Conservation (phyloP, 331 rosid genomes). For the Pyrus hybrid region DNA sequence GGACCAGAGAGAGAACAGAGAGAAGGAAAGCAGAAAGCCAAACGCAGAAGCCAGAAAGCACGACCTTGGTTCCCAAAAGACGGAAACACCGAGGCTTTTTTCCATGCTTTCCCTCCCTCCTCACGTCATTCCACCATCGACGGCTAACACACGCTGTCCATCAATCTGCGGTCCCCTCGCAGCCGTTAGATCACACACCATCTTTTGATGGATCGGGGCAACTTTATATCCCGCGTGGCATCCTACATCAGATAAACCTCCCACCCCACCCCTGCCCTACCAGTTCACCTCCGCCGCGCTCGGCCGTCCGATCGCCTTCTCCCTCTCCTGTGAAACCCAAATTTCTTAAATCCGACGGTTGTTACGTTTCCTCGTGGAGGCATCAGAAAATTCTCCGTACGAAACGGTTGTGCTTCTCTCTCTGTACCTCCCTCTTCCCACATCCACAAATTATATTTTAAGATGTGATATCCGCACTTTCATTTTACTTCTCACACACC, state of each 20-base stretch:
- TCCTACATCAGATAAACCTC: slow-evolving; percentile 10
- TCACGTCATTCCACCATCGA: slow-evolving; percentile 17
- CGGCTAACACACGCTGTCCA: neutral
- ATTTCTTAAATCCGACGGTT: neutral
- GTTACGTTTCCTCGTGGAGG: neutral
- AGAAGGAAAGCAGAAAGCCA: neutral
- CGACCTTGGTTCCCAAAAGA: neutral
- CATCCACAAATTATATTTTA: neutral
- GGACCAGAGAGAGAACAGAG: neutral
- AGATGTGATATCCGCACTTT: too few species aligned
- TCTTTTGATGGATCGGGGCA: neutral
- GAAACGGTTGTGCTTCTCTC: neutral
- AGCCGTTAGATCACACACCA: slow-evolving; percentile 16
- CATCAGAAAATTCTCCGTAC: neutral
- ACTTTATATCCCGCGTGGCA: slow-evolving; percentile 7
- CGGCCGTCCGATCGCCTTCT: slow-evolving; percentile 9
- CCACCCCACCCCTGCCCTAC: neutral
- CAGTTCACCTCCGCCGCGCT: neutral
- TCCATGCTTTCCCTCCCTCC: neutral
- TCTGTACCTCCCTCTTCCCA: neutral
- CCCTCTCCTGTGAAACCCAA: neutral
- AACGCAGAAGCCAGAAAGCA: neutral
- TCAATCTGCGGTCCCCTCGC: neutral
- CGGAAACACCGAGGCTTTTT: neutral
- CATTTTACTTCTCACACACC: too few species aligned